Evolutionary conservation across 305 asterid species (phyloP), one percentile per base, ranked within the genome.

Genomic region (Galium porrigens): DNA sequence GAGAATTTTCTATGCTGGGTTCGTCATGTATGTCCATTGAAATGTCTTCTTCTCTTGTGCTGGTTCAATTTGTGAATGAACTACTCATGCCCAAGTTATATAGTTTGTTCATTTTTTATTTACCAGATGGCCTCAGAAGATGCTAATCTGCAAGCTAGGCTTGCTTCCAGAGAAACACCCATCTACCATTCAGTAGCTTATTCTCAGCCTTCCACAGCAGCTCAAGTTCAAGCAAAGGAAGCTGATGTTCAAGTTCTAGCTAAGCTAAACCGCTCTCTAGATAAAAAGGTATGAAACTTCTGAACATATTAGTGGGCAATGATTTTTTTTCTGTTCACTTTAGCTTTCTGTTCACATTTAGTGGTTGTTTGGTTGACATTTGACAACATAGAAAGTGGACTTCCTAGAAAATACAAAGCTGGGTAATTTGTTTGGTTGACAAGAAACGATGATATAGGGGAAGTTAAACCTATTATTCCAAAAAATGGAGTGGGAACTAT

Each of bases 161-260:
- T 58, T 59, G 79, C 79, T 54, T 58, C 78, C 51, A 69, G 73
- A 53, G 89, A 83, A 62, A 67, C 78, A 54, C 61, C 81, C 17
- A 14, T 63, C 48, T 65, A 66, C 70, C 90, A 76, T 14, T 86
- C 77, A 63, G 69, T 55, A 41, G 64, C 85, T 59, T 70, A 74
- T 76, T 73, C 83, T 56, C 84, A 77, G 74, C 70, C 83, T 67
- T 44, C 69, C 79, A 27, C 77, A 46, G 67, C 68, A 41, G 78
- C 83, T 71, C 89, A 77, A 72, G 70, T 76, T 71, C 95, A 82
- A 71, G 82, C 95, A 27, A 91, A 85, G 79, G 95, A 86, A 81
- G 96, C 95, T 68, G 98, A 91, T 82, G 82, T 85, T 74, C 88
- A 77, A 82, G 98, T 95, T 69, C 86, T 92, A 58, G 84, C 87